Evolutionary conservation across 2,329 filamentous ascomycete species (phyloP), one percentile per base, ranked within the genome.

Genomic region (Colletotrichum scovillei): DNA sequence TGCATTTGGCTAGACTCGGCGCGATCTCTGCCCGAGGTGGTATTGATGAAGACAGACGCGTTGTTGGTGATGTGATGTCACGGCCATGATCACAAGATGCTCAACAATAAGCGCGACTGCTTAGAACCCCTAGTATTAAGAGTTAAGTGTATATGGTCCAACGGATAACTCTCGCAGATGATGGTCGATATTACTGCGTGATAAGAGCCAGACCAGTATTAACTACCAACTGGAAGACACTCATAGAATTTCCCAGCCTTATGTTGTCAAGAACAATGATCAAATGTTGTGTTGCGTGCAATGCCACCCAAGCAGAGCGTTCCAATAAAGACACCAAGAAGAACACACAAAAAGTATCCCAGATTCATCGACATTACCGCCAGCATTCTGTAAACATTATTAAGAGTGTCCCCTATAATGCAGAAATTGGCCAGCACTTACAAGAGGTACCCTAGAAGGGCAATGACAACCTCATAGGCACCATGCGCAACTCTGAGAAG

Each of bases 301-400:
- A 52, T 71, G 35, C 46, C 63, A 5, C 94, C 94, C 69, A 95
- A 87, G 0, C 89, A 86, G 58, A 97, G 82, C 80, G 95, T 95
- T 16, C 94, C 94, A 9, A 96, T 80, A 78, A 97, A 97, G 0
- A 92, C 88, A 28, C 93, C 93, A 0, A 86, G 89, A 2, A 95
- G 85, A 5, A 94, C 86, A 0, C 92, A 93, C 42, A 93, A 82
- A 79, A 94, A 94, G 79, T 94, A 95, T 5, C 93, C 93, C 19
- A 94, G 87, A 77, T 95, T 95, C 83, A 93, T 88, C 0, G 92
- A 94, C 93, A 95, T 97, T 76, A 95, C 91, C 7, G 92, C 92
- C 82, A 96, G 84, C 94, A 97, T 97, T 66, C 94, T 96, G 77
- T 49, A 22, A 38, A 16, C 8, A 35, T 71, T 26, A 72, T 12